Base-by-base conservation (phyloP, 345 rosid genomes). In the Melastoma malabathricum region DNA sequence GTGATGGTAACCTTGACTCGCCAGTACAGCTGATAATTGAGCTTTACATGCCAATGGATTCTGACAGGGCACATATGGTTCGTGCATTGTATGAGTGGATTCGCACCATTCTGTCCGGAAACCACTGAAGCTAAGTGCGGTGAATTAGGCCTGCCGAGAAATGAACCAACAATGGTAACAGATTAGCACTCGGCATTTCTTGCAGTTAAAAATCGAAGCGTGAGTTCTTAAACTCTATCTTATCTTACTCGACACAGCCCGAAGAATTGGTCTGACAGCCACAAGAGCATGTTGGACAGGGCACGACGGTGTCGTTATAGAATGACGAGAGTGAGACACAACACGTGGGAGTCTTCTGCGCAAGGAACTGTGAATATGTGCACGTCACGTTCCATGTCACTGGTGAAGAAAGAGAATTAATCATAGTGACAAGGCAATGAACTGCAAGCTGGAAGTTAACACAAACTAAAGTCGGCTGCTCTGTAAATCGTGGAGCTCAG, bases 341-440 rank as follows among this genome's bases (percentile, higher is more conserved):
- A 63, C 96, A 90, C 55, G 82, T 73, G 3, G 94, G 98, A 34
- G 82, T 66, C 61, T 69, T 80, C 53, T 64, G 79, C 46, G 92
- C 83, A 46, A 84, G 75, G 61, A 83, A 78, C 61, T 90, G 98
- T 1, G 98, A 90, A 57, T 84, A 86, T 18, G 82, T 82, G 64
- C 98, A 90, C 1, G 94, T 76, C 47, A 78, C 79, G 51, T 90
- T 86, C 98, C 98, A 86, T 29, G 98, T 86, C 94, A 90, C 98
- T 90, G 64, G 58, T 44, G 13, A 52, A 65, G 46, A 52, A n/a
- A 16, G 29, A 46, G 27, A 48, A 49, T 39, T 1, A 7, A 51
- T 41, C 50, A 23, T 29, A 44, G 4, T 2, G 10, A 10, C 22
- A 54, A 25, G 49, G 13, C 58, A 44, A 54, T 43, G 16, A 20